These are phyloP conservation scores for Alisma plantagoaquatica DNA, from an alignment of 106 monocot genomes.

Conservation along the genomic window DNA sequence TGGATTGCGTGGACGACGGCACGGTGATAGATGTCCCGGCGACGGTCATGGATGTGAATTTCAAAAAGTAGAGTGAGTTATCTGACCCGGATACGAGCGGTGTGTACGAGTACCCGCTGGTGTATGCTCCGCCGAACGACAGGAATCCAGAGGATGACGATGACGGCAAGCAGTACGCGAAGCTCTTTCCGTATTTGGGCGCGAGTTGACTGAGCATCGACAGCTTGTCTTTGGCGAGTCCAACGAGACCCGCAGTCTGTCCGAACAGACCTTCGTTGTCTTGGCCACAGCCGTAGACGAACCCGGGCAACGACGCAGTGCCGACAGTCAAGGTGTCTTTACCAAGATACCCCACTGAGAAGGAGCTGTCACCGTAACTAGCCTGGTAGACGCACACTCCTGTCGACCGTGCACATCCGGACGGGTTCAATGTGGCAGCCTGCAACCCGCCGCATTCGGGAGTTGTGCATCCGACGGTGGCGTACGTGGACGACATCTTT, in stretches of 20 bases:
- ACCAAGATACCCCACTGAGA: slow-evolving; percentile 72
- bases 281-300: slow-evolving; percentile 81
- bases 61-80: slow-evolving; percentile 41
- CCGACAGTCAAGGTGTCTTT: slow-evolving; percentile 45
- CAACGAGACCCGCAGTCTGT: slow-evolving; percentile 59
- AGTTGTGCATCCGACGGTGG: slow-evolving; percentile 35
- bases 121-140: slow-evolving; percentile 25
- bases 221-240: slow-evolving; percentile 57
- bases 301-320: slow-evolving; percentile 13
- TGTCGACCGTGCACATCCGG: slow-evolving; percentile 33
- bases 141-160: slow-evolving; percentile 42
- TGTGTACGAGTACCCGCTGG: slow-evolving; percentile 32
- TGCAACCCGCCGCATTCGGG: slow-evolving; percentile 34
- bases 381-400: slow-evolving; percentile 72
- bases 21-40: slow-evolving; percentile 16
- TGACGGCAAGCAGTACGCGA: slow-evolving; percentile 94
- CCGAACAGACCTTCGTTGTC: slow-evolving; percentile 94
- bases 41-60: slow-evolving; percentile 26
- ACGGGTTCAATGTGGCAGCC: slow-evolving; percentile 67
- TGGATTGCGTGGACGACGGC: slow-evolving; percentile 22
- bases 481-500: slow-evolving; percentile 44
- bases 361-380: slow-evolving; percentile 83
- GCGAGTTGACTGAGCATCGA: slow-evolving; percentile 57
- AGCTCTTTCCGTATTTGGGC: slow-evolving; percentile 26
- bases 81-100: slow-evolving; percentile 38